Evolutionary conservation across 2,329 filamentous ascomycete species (phyloP), one percentile per base, ranked within the genome.

Genomic region (Geoglossum cookeanum): DNA sequence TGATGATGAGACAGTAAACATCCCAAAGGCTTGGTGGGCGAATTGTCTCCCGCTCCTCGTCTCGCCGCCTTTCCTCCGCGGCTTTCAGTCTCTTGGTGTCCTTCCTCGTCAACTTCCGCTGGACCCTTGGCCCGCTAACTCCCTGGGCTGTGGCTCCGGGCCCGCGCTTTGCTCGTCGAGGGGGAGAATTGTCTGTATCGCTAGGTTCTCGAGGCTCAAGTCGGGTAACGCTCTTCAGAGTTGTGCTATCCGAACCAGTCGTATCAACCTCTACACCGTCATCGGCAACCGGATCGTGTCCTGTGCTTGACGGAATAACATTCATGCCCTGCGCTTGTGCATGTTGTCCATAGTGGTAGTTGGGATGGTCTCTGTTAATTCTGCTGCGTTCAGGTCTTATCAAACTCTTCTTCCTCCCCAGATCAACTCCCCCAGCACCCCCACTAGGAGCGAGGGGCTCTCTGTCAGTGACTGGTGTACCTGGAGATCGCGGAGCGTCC

Each of bases 301-400:
- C 92, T 0, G 92, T 97, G 5, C 87, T 85, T 0, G 92, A 97
- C 0, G 94, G 92, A 62, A 88, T 76, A 4, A 89, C 85, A 57
- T 84, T 78, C 89, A 98, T 96, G 62, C 91, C 86, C 64, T 89
- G 86, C 49, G 49, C 49, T 22, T 53, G 49, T 8, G 94, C 89
- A 78, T 95, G 90, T 68, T 94, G 86, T 63, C 88, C 83, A 70
- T 98, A 98, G 71, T 96, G 80, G 67, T 96, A 98, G 69, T 97
- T 94, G 13, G 90, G 89, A 68, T 97, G 89, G 63, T 90, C 85
- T 61, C 78, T 82, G 63, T 90, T 85, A 63, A 94, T 87, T 63
- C 85, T 81, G 65, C 85, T 85, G 62, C 92, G 81, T 71, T 98
- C 92, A 0, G 92, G 92, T 60, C 86, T 79, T 66, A 98, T 83